Percentiles rank a stretch among this genome's conserved stretches.
These are phyloP conservation scores for Hyaloscypha finlandica DNA, from an alignment of 495 filamentous ascomycete species.

Conservation along the genomic window DNA sequence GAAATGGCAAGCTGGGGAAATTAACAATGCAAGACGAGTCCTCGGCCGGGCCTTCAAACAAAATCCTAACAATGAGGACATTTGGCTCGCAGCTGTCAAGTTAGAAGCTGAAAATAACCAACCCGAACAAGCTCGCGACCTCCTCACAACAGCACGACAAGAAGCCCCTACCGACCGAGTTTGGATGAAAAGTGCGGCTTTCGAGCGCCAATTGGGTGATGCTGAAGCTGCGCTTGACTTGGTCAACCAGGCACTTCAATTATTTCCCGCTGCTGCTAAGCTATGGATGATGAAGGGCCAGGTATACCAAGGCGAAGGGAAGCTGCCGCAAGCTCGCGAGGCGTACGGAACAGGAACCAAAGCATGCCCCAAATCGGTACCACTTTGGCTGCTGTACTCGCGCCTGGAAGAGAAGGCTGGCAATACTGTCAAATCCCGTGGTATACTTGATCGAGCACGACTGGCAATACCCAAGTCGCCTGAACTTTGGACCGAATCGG, in stretches of 20 bases:
- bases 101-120: slow-evolving; percentile 86
- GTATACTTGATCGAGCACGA: slow-evolving; percentile 85
- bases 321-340: slow-evolving; percentile 82
- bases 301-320: slow-evolving; percentile 81
- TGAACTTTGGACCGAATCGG: slow-evolving; percentile 86
- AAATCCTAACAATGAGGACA: slow-evolving; percentile 93
- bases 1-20: slow-evolving; percentile 83
- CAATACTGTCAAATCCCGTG: slow-evolving; percentile 85
- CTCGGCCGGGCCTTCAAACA: slow-evolving; percentile 87
- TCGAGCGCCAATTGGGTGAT: slow-evolving; percentile 82
- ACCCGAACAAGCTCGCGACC: slow-evolving; percentile 74
- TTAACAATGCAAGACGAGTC: slow-evolving; percentile 80
- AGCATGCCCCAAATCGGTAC: slow-evolving; percentile 77
- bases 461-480: slow-evolving; percentile 82
- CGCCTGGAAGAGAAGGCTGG: slow-evolving; percentile 86
- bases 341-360: slow-evolving; percentile 89
- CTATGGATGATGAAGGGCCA: slow-evolving; percentile 99
- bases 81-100: slow-evolving; percentile 94
- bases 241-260: slow-evolving; percentile 79
- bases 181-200: slow-evolving; percentile 92
- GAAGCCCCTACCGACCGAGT: slow-evolving; percentile 93
- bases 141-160: slow-evolving; percentile 77
- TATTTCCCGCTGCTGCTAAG: slow-evolving; percentile 86
- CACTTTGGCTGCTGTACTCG: slow-evolving; percentile 86
- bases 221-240: slow-evolving; percentile 80